Evolutionary conservation across 2,329 filamentous ascomycete species (phyloP).

Genomic region (Phialemonium atrogriseum): DNA sequence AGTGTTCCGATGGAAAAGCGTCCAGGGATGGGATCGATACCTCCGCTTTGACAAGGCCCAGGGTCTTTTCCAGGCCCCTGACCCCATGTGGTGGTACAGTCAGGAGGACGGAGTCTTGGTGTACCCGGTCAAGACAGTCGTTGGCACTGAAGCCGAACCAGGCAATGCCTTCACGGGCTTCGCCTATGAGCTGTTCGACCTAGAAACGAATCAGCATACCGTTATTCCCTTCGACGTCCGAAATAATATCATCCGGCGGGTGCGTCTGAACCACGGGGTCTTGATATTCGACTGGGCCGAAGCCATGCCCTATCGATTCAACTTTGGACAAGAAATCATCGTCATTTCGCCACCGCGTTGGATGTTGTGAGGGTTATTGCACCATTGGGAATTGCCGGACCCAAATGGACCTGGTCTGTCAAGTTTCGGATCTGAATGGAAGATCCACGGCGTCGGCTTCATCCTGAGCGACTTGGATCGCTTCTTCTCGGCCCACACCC

Average conservation of each 20-base stretch:
- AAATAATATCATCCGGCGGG: conserved; percentile 42
- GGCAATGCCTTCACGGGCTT: conserved; percentile 7
- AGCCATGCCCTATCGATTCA: too few species aligned
- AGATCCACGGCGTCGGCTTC: conserved; percentile 48
- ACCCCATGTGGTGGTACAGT: conserved; percentile 46
- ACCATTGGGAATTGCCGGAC: too few species aligned
- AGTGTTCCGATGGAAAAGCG: conserved; percentile 23
- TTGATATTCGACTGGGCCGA: conserved; percentile 60
- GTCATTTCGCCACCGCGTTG: conserved; percentile 53
- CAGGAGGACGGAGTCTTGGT: conserved; percentile 45
- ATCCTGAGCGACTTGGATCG: conserved; percentile 46
- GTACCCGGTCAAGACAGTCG: too few species aligned
- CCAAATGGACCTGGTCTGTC: conserved; percentile 30
- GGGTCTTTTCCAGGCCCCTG: conserved; percentile 34
- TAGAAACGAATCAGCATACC: conserved; percentile 33
- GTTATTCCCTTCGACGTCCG: conserved; percentile 41
- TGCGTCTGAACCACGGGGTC: conserved; percentile 43
- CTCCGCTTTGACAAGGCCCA: conserved; percentile 30
- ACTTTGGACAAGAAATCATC: too few species aligned
- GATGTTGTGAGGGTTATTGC: conserved; percentile 31
- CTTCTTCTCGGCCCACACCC: conserved; percentile 54
- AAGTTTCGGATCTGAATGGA: conserved; percentile 50
- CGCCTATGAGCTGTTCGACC: conserved; percentile 39
- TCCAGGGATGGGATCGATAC: conserved; percentile 35
- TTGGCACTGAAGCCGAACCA: too few species aligned